A percentile compares a stretch with the other conserved stretches of the same genome.
Conservation (phyloP, 2,329 filamentous ascomycete genomes). For the Colletotrichum acutatum region DNA sequence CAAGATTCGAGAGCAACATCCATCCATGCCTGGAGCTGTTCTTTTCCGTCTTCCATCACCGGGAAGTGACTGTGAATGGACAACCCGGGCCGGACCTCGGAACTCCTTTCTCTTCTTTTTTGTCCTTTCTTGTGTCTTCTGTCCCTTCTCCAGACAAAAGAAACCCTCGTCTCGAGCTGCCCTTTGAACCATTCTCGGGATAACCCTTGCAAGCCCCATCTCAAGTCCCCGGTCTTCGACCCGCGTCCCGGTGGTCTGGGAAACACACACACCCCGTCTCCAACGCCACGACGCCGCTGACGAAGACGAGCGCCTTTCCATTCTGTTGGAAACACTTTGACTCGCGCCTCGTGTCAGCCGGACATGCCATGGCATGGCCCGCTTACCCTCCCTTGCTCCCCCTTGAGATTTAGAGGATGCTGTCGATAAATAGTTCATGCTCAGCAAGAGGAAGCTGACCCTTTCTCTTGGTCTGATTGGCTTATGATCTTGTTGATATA, state of each 20-base stretch:
- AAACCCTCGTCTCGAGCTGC: neutral
- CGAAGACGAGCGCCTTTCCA: neutral
- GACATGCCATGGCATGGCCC: neutral
- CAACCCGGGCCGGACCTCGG: neutral
- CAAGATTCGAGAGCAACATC: neutral
- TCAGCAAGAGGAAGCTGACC: too few species aligned
- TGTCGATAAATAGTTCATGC: too few species aligned
- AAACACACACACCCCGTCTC: too few species aligned
- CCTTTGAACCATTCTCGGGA: neutral
- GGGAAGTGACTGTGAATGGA: neutral
- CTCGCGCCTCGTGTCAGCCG: conserved; percentile 18
- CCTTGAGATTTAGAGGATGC: too few species aligned
- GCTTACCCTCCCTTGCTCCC: too few species aligned
- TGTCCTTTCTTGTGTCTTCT: neutral
- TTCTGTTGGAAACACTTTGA: conserved; percentile 10
- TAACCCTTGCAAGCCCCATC: neutral
- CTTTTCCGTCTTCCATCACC: neutral
- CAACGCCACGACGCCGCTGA: neutral
- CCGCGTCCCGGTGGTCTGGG: neutral
- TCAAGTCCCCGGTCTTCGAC: neutral
- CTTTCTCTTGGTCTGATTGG: too few species aligned
- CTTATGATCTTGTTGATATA: too few species aligned
- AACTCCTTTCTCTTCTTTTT: neutral
- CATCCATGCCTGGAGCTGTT: neutral
- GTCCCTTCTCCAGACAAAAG: neutral